phyloP scores from a whole-genome alignment of 805 yeast species.

The Ogataea nonfermentans region DNA sequence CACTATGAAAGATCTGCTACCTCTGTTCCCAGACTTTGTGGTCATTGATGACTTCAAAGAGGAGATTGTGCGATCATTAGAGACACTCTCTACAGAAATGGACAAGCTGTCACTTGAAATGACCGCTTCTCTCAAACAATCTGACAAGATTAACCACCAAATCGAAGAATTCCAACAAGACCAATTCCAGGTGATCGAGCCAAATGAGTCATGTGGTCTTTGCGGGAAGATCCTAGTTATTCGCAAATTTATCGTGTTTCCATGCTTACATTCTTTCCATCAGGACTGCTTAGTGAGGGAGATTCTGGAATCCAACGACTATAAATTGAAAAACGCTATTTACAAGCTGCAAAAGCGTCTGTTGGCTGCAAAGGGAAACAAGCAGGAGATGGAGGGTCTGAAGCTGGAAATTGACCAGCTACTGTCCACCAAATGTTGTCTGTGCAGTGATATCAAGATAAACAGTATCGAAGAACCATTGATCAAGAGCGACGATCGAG shows the following conservation, averaged over 20 bases:
- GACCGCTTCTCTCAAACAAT: slow-evolving; percentile 65
- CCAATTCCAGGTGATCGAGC: slow-evolving; percentile 66
- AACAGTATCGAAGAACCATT: slow-evolving; percentile 67
- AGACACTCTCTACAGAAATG: slow-evolving; percentile 66
- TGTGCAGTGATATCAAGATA: slow-evolving; percentile 75
- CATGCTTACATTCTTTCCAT: slow-evolving; percentile 89
- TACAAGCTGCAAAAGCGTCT: slow-evolving; percentile 50
- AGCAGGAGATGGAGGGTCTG: slow-evolving; percentile 30
- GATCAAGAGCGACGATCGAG: slow-evolving; percentile 38
- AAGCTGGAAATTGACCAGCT: slow-evolving; percentile 55
- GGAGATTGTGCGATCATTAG: slow-evolving; percentile 78
- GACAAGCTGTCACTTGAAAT: slow-evolving; percentile 68
- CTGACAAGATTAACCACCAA: slow-evolving; percentile 55
- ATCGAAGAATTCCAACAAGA: slow-evolving; percentile 48
- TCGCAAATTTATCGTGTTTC: slow-evolving; percentile 75
- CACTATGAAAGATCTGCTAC: slow-evolving; percentile 77
- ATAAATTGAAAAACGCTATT: slow-evolving; percentile 60
- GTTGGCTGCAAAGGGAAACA: slow-evolving; percentile 36
- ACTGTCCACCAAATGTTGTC: slow-evolving; percentile 61
- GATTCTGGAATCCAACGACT: slow-evolving; percentile 62
- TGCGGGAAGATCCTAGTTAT: slow-evolving; percentile 71
- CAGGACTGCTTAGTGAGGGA: slow-evolving; percentile 76
- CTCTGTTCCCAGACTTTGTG: slow-evolving; percentile 79
- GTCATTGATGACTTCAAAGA: slow-evolving; percentile 81
- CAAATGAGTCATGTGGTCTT: slow-evolving; percentile 77